Base-by-base conservation (phyloP, 2,329 filamentous ascomycete genomes). In the Colletotrichum paranaense region DNA sequence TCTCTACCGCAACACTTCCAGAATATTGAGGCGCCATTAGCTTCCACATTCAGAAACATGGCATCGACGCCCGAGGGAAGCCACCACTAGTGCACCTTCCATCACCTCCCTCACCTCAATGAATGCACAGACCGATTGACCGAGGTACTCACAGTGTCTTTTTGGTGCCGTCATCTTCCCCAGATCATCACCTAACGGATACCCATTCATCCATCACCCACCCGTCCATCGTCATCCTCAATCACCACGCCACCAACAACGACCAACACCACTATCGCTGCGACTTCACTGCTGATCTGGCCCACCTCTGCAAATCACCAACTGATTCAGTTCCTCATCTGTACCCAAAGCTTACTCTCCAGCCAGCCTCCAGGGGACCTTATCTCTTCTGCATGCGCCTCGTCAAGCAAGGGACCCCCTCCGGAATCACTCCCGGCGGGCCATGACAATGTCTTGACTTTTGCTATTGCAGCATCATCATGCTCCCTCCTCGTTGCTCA, bases 281-380 rank as follows among this genome's bases (percentile, higher is more conserved):
- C 56, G 14, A 62, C 58, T 22, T 42, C 58, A 42, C 49, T 46
- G 69, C 52, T 60, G 69, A 72, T 68, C 64, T 19, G 68, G 57
- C 64, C 64, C 68, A 72, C 68, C 35, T 1, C 42, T 58, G 68
- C 64, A 72, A 72, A 68, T 46, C 69, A 68, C 49, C 52, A 53
- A 63, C 35, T 68, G 69, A 63, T 72, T 68, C 53, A 63, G 66
- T 62, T 35, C 19, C 42, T 30, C 4, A 35, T 4, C 28, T 46
- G 42, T 14, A 59, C n/a, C n/a, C 30, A 7, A 24, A 22, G 12
- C 24, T 28, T 38, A 35, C 59, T 64, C 42, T 53, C 42, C 38
- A 30, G 49, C 32, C 32, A 35, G 22, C 12, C 38, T 42, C 38
- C 19, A 49, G 7, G 42, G 42, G 19, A 49, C 42, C 42, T 49